A percentile compares a stretch with the other conserved stretches of the same genome.
Conservation (phyloP, 108 stramenopile genomes). For the Nitzschia sp. region DNA sequence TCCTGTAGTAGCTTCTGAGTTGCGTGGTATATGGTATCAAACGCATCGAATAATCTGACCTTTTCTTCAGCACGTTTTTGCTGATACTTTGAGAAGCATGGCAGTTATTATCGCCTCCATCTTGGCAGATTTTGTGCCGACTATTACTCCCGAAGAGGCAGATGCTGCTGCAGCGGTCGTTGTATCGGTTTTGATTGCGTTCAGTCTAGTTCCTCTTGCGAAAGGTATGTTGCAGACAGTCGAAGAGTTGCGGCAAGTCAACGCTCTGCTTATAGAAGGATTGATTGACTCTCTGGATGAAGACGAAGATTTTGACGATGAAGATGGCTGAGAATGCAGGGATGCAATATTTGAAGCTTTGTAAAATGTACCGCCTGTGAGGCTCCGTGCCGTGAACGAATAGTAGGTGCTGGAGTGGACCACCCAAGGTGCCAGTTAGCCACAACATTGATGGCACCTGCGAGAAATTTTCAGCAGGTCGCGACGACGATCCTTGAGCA, state of each 20-base stretch:
- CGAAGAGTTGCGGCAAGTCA: slow-evolving; percentile 34
- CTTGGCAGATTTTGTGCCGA: slow-evolving; percentile 43
- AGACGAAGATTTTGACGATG: background rate
- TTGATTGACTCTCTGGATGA: background rate
- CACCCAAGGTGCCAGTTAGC: too few species aligned
- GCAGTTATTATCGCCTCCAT: slow-evolving; percentile 70
- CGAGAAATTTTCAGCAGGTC: too few species aligned
- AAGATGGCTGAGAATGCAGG: too few species aligned
- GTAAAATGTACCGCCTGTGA: too few species aligned
- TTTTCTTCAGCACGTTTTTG: slow-evolving; percentile 87
- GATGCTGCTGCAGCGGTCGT: slow-evolving; percentile 78
- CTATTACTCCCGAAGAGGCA: slow-evolving; percentile 56
- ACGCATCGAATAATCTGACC: background rate
- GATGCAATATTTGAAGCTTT: too few species aligned
- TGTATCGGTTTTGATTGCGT: slow-evolving; percentile 64
- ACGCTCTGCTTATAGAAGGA: slow-evolving; percentile 1
- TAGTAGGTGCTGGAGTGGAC: too few species aligned
- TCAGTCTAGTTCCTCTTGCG: slow-evolving; percentile 63
- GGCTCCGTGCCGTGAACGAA: too few species aligned
- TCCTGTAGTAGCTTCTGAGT: too few species aligned
- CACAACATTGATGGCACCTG: too few species aligned
- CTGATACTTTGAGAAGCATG: slow-evolving; percentile 78
- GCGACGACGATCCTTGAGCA: too few species aligned
- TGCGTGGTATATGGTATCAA: too few species aligned
- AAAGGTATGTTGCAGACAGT: slow-evolving; percentile 47